A percentile compares a stretch with the other conserved stretches of the same genome.
Evolutionary conservation across 495 filamentous ascomycete genomes (phyloP).

Genomic region (Trypethelium eluteriae): DNA sequence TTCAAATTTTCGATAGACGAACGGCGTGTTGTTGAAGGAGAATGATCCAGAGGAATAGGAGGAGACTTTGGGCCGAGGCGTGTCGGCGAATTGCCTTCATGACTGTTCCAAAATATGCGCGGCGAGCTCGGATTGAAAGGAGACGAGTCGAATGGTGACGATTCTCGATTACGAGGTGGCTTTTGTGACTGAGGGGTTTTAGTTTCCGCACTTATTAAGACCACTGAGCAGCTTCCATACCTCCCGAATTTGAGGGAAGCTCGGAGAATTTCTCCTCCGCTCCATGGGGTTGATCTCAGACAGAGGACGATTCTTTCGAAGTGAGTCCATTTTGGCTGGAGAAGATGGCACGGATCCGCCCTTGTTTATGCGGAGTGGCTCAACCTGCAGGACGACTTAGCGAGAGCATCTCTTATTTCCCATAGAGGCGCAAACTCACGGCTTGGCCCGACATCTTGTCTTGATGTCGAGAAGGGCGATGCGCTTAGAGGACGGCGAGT

Average conservation of each 20-base stretch:
- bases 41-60: conserved; percentile 52
- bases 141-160: conserved; percentile 56
- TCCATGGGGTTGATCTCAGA: conserved; percentile 36
- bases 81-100: conserved; percentile 53
- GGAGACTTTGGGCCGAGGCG: conserved; percentile 54
- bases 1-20: conserved; percentile 90
- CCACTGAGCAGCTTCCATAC: conserved; percentile 21
- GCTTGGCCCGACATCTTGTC: conserved; percentile 3
- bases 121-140: conserved; percentile 43
- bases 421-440: not conserved
- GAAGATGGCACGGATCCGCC: conserved; percentile 22
- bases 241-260: conserved; percentile 37
- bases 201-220: not conserved
- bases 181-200: not conserved
- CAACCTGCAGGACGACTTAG: conserved; percentile 27
- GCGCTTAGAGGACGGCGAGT: not conserved
- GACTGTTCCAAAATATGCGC: conserved; percentile 78
- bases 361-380: conserved; percentile 39
- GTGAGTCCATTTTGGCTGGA: conserved; percentile 29
- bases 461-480: not conserved
- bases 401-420: too few species aligned
- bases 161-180: conserved; percentile 29
- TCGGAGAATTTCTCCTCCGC: conserved; percentile 38
- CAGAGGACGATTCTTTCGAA: conserved; percentile 29
- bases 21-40: conserved; percentile 63